Evolutionary conservation across 1,284 basidiomycete genomes (phyloP), one percentile per base, ranked within the genome.

Genomic region (Ganoderma resinaceum): DNA sequence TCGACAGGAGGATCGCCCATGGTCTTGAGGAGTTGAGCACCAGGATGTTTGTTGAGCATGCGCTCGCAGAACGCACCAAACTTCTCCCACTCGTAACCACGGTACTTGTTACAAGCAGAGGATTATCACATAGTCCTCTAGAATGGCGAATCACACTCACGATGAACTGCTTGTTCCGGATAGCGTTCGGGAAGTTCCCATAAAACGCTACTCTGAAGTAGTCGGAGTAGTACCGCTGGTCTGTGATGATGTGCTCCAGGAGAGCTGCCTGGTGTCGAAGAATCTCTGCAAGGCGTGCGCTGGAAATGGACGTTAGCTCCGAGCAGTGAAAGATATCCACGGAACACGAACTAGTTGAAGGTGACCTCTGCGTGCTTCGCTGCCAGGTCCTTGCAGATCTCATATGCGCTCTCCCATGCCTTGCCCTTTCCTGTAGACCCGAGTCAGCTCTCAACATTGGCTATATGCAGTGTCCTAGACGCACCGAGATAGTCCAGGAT

Each of bases 151-250:
- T 9, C 62, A 57, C 42, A 38, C 90, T 72, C 80, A 94, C 94
- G 70, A 95, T 90, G 80, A 96, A 97, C 73, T 95, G 92, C 79
- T 95, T 96, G 75, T 93, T 89, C 67, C 93, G 88, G 62, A 96
- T 89, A 5, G 93, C 93, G 18, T 84, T 86, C 0, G 95, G 95
- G 83, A 96, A 97, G 73, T 89, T 91, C n/a, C 95, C 95, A 79
- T 92, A 96, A 81, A 96, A 97, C 3, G 94, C 92, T 16, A 99
- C 95, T 61, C 95, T 86, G 85, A 97, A 99, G 81, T 97, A 98
- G 75, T 96, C 94, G 7, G 94, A 89, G 76, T 95, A 95, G 72
- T 94, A 93, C 43, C 95, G 88, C 72, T 93, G 89, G 60, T 95
- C 90, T 7, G 86, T 89, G 33, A 95, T 90, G 68, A 97, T 96